Evolutionary conservation across 768 basidiomycete species (phyloP), one percentile per base, ranked within the genome.

Genomic region (Cubamyces sp.): DNA sequence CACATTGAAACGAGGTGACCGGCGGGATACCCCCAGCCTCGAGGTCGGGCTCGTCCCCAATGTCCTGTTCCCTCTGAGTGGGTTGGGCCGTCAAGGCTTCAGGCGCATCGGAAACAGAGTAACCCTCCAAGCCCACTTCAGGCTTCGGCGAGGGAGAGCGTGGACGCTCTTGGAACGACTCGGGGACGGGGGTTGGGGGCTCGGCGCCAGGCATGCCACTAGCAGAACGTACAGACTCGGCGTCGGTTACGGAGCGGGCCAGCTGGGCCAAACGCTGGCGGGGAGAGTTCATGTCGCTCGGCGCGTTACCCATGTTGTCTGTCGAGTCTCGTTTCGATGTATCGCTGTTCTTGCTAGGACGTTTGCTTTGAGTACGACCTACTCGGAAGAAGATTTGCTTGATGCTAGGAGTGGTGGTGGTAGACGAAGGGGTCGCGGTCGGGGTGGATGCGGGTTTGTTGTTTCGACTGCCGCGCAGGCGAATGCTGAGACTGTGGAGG

Each of bases 201-300:
- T 64, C 63, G 4, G 63, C 63, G 4, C 63, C 63, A 8, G 63
- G 63, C 63, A 64, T 64, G 3, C 54, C 63, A 2, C 58, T 30
- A 3, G 57, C 47, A 0, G 54, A 58, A 16, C 56, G 62, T 3
- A 63, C 52, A 4, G 62, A 63, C 28, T 45, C 61, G 30, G 26
- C 9, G 39, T 63, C 62, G 43, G 56, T 63, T 37, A 56, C 49
- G 3, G 47, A 41, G 21, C 56, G 56, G 1, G 51, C 45, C 11
- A 52, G 43, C n/a, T 62, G 50, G 26, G 46, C 34, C 39, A 14
- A 14, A 21, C 57, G 56, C 47, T 46, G 42, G n/a, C 52, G 56
- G 18, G 56, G 49, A n/a, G 55, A 51, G 54, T 64, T 64, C 63
- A 64, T 64, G 63, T 64, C 63, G 54, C 57, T 59, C 16, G 63